Conservation (phyloP, 805 yeast species). For the Candida silvatica region DNA sequence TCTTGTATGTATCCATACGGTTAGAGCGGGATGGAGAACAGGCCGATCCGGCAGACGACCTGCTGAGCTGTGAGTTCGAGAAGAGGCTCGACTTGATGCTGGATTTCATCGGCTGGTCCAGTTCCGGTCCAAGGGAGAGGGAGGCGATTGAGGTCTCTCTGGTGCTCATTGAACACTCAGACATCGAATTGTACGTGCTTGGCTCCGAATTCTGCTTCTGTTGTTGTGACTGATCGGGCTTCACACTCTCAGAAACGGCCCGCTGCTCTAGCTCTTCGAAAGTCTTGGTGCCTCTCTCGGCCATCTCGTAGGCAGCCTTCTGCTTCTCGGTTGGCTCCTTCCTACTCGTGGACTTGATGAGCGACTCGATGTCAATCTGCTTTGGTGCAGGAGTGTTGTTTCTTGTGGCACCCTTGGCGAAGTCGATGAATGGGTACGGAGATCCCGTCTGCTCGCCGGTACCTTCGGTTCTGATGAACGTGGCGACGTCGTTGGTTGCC, state of each 20-base stretch:
- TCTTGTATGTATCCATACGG: too few relatives aligned
- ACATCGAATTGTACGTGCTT: slow-evolving; percentile 19
- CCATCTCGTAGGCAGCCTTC: slow-evolving; percentile 17
- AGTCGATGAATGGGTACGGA: slow-evolving; percentile 61
- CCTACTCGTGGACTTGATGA: too few relatives aligned
- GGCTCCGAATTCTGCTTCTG: slow-evolving; percentile 13
- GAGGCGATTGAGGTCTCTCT: too few relatives aligned
- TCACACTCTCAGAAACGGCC: slow-evolving; percentile 19
- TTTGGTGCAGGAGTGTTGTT: slow-evolving; percentile 1
- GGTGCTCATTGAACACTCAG: slow-evolving; percentile 25
- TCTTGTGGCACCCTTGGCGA: slow-evolving; percentile 22
- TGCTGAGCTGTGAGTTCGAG: too few relatives aligned
- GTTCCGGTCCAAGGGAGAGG: too few relatives aligned
- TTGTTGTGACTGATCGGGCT: slow-evolving; percentile 10
- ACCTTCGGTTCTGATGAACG: slow-evolving; percentile 44
- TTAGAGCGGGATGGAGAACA: neutral
- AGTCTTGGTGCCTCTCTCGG: slow-evolving; percentile 22
- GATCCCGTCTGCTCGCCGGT: slow-evolving; percentile 57
- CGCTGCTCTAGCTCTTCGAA: slow-evolving; percentile 20
- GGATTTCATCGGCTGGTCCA: too few relatives aligned
- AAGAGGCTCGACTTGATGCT: too few relatives aligned
- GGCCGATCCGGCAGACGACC: too few relatives aligned
- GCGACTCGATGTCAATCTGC: too few relatives aligned
- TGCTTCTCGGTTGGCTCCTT: slow-evolving; percentile 17
- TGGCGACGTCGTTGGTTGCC: slow-evolving; percentile 46